Evolutionary conservation across 78 protist genomes (phyloP).

Genomic region (Protostelium mycophagum): DNA sequence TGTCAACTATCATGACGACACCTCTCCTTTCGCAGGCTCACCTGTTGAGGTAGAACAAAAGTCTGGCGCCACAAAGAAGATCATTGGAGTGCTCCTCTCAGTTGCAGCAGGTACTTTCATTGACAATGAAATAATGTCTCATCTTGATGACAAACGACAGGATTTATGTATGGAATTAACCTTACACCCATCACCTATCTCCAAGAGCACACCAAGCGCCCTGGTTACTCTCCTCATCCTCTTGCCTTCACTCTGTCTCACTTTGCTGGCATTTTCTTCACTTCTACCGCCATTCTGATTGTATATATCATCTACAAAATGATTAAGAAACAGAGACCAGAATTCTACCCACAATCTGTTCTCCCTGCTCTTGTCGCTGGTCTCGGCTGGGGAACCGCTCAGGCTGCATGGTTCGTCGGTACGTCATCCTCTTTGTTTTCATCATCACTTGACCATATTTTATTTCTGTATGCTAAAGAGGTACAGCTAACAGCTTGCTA

Average conservation of each 20-base stretch:
- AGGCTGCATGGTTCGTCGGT: slow-evolving; percentile 13
- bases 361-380: slow-evolving; percentile 77
- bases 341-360: slow-evolving; percentile 43
- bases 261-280: slow-evolving; percentile 75
- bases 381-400: slow-evolving; percentile 72
- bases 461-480: slow-evolving; percentile 11
- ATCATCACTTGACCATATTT: slow-evolving; percentile 35
- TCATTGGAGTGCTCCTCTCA: slow-evolving; percentile 33
- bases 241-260: slow-evolving; percentile 71
- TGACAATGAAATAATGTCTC: too few species aligned
- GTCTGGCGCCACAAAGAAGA: slow-evolving; percentile 22
- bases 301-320: slow-evolving; percentile 31
- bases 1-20: slow-evolving; percentile 3
- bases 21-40: slow-evolving; percentile 18
- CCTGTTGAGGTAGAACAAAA: too few species aligned
- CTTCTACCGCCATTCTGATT: slow-evolving; percentile 65
- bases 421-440: slow-evolving; percentile 1
- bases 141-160: not conserved
- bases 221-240: not conserved
- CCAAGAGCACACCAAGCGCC: not conserved
- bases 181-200: slow-evolving; percentile 33
- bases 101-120: not conserved
- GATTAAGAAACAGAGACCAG: slow-evolving; percentile 54
- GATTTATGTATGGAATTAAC: slow-evolving; percentile 53
- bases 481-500: slow-evolving; percentile 35